Evolutionary conservation across 2,329 filamentous ascomycete species (phyloP).

Genomic region (Metarhizium brunneum): DNA sequence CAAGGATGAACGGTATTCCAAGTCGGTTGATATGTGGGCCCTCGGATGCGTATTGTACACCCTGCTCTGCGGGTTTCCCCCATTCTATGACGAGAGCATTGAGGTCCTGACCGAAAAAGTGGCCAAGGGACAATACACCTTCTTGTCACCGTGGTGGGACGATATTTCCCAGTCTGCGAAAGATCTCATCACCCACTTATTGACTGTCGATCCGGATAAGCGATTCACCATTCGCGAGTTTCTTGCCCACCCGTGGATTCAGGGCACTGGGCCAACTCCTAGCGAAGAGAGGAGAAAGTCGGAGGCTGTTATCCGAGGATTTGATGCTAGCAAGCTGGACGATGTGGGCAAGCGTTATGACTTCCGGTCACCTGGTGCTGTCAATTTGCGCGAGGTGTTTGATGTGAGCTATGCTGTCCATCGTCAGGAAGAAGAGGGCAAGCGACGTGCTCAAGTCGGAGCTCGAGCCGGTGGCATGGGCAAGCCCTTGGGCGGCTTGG

Average conservation of each 20-base stretch:
- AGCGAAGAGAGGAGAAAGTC: slow-evolving; percentile 51
- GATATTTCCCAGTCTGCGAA: slow-evolving; percentile 93
- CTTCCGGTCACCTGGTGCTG: slow-evolving; percentile 88
- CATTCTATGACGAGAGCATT: slow-evolving; percentile 98
- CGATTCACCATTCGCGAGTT: slow-evolving; percentile 91
- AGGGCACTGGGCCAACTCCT: slow-evolving; percentile 49
- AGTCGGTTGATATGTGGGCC: slow-evolving; percentile 99
- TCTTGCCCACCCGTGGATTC: slow-evolving; percentile 89
- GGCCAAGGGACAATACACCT: slow-evolving; percentile 91
- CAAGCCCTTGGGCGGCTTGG: slow-evolving; percentile 50
- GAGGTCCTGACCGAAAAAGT: slow-evolving; percentile 97
- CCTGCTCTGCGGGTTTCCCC: slow-evolving; percentile 90
- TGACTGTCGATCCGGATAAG: slow-evolving; percentile 92
- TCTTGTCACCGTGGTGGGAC: slow-evolving; percentile 98
- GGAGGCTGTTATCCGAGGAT: slow-evolving; percentile 35
- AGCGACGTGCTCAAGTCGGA: slow-evolving; percentile 76
- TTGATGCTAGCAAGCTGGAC: slow-evolving; percentile 44
- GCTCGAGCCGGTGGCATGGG: slow-evolving; percentile 59
- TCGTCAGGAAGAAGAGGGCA: slow-evolving; percentile 89
- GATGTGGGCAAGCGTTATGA: slow-evolving; percentile 66
- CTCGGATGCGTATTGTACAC: slow-evolving; percentile 95
- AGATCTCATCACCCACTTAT: slow-evolving; percentile 83
- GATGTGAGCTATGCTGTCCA: slow-evolving; percentile 98
- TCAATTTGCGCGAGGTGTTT: slow-evolving; percentile 95
- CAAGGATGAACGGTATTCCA: slow-evolving; percentile 97